phyloP scores from a whole-genome alignment of 2,329 filamentous ascomycete species.

The Pseudogymnoascus sp. region DNA sequence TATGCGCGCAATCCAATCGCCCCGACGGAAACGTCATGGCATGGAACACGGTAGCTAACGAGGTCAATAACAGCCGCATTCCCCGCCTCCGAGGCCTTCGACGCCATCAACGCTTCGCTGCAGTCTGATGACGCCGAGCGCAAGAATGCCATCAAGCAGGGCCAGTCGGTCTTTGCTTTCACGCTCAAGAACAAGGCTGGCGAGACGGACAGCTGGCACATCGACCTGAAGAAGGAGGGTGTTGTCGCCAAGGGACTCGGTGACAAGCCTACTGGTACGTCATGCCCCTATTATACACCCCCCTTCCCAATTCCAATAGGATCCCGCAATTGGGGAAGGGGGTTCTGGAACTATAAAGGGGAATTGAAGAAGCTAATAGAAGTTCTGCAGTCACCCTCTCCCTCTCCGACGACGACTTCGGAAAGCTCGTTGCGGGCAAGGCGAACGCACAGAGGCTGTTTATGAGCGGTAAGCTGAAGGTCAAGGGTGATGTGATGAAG shows the following conservation, averaged over 20 bases:
- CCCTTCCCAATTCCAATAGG: neutral
- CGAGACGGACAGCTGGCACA: slow-evolving; percentile 80
- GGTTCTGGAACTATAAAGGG: neutral
- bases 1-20: slow-evolving; percentile 29
- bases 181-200: slow-evolving; percentile 80
- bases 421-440: slow-evolving; percentile 72
- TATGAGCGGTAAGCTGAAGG: slow-evolving; percentile 98
- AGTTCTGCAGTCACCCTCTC: slow-evolving; percentile 62
- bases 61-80: slow-evolving; percentile 54
- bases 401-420: slow-evolving; percentile 81
- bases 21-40: neutral
- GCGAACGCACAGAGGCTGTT: slow-evolving; percentile 92
- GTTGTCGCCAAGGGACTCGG: slow-evolving; percentile 69
- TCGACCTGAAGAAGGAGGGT: slow-evolving; percentile 89
- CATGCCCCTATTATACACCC: too few species aligned
- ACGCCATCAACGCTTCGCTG: slow-evolving; percentile 71
- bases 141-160: slow-evolving; percentile 84
- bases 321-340: neutral
- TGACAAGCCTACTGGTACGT: slow-evolving; percentile 73
- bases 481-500: slow-evolving; percentile 98
- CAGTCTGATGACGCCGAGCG: slow-evolving; percentile 60
- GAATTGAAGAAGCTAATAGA: neutral
- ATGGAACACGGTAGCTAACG: slow-evolving; percentile 5
- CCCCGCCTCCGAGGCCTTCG: slow-evolving; percentile 85
- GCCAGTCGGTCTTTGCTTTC: slow-evolving; percentile 81